Evolutionary conservation across 768 basidiomycete species (phyloP), one percentile per base, ranked within the genome.

Genomic region (Pulveroboletus ravenelii): DNA sequence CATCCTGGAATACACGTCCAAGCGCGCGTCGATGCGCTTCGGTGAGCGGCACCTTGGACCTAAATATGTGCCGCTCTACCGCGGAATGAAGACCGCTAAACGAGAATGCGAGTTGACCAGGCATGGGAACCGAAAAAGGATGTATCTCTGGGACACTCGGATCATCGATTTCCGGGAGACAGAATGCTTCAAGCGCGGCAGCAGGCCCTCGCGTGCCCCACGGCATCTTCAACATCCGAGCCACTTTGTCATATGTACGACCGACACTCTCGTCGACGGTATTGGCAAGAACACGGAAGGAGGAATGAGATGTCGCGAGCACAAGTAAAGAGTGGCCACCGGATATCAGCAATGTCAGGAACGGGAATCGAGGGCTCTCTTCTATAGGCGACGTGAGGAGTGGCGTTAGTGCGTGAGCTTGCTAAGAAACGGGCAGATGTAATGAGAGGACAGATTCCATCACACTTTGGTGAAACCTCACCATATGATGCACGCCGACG

Each of bases 401-500:
- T 0, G 87, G 77, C 0, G 90, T 94, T 0, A 94, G 72, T 0
- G 94, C 89, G 62, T 96, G 95, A 0, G 89, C 94, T 90, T 94
- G 93, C 92, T 93, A 58, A 37, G 29, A 32, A 34, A 46, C 13
- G 34, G 52, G 37, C 30, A 55, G 34, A 2, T 1, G 3, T 17
- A 5, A 32, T 32, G 50, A 37, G 36, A 47, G n/a, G 44, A 18
- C 5, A n/a, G 2, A 30, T 20, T 9, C 6, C 9, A 9, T 31
- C 15, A 14, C 8, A 36, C n/a, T 25, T 32, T 10, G 18, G 31
- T 1, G 29, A 27, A 37, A 62, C 73, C 41, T 41, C 34, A 92
- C 93, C 94, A 97, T 98, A 61, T 98, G 94, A 68, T 97, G 91
- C 6, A 96, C 89, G 3, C 93, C 93, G 3, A 95, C 79, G 5